Evolutionary conservation across 108 stramenopile species (phyloP), one percentile per base, ranked within the genome.

Genomic region (Discostella pseudostelligera): DNA sequence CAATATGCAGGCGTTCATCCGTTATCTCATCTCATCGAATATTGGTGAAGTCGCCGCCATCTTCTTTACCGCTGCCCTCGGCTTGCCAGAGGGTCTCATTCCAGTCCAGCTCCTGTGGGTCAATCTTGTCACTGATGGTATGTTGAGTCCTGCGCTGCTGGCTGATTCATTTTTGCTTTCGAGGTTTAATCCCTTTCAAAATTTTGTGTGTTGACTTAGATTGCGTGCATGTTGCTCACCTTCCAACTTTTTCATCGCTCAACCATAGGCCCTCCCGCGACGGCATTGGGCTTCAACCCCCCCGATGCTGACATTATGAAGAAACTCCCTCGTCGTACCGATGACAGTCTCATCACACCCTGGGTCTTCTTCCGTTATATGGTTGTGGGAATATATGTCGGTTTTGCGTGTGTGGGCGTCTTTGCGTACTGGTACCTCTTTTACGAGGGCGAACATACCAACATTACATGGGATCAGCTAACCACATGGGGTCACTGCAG

Each of bases 21-120:
- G 96, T 59, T 99, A 97, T 83, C 95, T 97, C 32, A 87, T 99
- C 39, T 91, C 95, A 17, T 96, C 95, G 59, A 99, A 99, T 76
- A 93, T 99, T 59, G 97, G 96, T 12, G 99, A 97, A 59, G 83
- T 98, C 39, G 91, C 94, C 5, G 94, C 95, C 29, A 98, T 97
- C 49, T 97, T 99, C 80, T 75, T 97, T 39, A 85, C 92, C 26
- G 96, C 96, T 3, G 73, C 95, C 13, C 82, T 95, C 28, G 99
- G 97, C 28, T 81, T 96, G 48, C 92, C 95, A 22, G 96, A 97
- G 44, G 94, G 96, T 11, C 83, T 99, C 49, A 99, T 95, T 59
- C 95, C 99, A 14, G 92, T 98, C 14, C 97, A 98, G 85, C 86
- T 99, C 90, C 79, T 99, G n/a, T 99, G 97, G 97, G 97, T 98